Percentiles rank a stretch among this genome's conserved stretches.
Conservation (phyloP, 306 rosid species). For the Fragaria vesca region DNA sequence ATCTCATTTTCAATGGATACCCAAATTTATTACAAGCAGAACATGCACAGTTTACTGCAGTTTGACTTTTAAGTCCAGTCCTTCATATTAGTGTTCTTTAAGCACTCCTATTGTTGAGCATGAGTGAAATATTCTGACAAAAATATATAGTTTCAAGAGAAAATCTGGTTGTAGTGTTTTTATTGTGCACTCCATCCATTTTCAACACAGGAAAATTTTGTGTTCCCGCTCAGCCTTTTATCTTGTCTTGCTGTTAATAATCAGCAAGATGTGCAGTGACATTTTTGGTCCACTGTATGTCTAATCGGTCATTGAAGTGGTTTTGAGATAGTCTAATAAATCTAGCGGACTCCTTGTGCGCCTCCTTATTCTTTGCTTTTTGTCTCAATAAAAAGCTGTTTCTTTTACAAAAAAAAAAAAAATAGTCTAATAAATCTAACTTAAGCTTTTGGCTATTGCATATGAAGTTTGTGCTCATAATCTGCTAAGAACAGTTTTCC, state of each 20-base stretch:
- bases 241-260: not conserved
- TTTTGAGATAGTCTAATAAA: not conserved
- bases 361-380: too few species aligned
- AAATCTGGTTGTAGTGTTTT: not conserved
- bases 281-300: not conserved
- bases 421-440: not conserved
- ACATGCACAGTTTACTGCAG: not conserved
- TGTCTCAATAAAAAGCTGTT: too few species aligned
- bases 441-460: not conserved
- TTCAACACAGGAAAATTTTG: not conserved
- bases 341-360: not conserved
- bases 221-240: not conserved
- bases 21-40: not conserved
- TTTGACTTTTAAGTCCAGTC: not conserved
- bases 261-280: not conserved
- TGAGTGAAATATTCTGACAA: not conserved
- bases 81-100: not conserved
- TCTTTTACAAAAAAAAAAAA: too few species aligned
- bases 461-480: constrained; percentile 2
- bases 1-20: not conserved
- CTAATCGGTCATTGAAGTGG: not conserved
- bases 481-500: not conserved
- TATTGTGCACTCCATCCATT: not conserved
- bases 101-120: not conserved
- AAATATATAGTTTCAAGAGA: not conserved